Evolutionary conservation across 129 eudicot genomes (phyloP).

Genomic region (Ambrosia trifida): DNA sequence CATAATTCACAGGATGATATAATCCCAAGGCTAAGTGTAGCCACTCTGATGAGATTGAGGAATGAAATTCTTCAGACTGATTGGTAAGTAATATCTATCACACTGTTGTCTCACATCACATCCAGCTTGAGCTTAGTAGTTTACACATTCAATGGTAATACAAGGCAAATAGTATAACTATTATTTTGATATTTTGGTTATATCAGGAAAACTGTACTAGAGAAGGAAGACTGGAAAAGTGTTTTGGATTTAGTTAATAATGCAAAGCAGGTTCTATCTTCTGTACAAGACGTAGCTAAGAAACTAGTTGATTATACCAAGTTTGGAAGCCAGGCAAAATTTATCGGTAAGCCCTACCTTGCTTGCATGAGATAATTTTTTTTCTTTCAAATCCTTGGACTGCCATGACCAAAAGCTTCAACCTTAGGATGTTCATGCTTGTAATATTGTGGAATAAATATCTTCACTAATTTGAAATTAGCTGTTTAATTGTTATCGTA

Average conservation of each 20-base stretch:
- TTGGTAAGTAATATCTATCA: constrained; percentile 59
- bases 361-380: neutral
- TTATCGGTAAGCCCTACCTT: constrained; percentile 48
- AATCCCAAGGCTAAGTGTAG: constrained; percentile 84
- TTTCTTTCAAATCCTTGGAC: neutral
- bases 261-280: constrained; percentile 81
- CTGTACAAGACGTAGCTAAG: constrained; percentile 92
- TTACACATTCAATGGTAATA: neutral
- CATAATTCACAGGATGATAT: constrained; percentile 75
- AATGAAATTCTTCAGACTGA: constrained; percentile 92
- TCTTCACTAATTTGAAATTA: neutral
- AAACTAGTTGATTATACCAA: constrained; percentile 81
- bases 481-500: neutral
- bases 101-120: neutral
- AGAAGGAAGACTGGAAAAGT: constrained; percentile 84
- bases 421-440: neutral
- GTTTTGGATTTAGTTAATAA: constrained; percentile 68
- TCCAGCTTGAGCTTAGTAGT: neutral
- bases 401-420: neutral
- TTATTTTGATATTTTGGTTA: constrained; percentile 11
- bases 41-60: constrained; percentile 81
- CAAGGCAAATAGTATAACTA: neutral
- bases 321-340: constrained; percentile 43
- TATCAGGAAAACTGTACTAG: constrained; percentile 65
- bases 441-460: neutral